Base-by-base conservation (phyloP, 331 rosid species). In the Quercus lobata region DNA sequence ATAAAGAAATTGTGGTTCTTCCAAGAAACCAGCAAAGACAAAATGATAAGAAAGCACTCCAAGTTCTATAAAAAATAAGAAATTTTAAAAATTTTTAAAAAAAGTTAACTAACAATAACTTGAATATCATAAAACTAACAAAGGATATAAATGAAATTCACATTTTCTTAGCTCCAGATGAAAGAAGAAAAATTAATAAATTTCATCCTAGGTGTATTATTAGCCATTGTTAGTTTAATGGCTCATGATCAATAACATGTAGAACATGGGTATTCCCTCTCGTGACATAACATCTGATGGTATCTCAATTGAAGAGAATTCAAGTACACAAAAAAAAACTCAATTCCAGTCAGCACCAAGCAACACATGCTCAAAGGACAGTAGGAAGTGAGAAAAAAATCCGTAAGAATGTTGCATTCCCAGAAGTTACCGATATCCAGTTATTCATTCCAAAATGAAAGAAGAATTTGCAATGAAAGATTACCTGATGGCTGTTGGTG, bases 401-500 rank as follows among this genome's bases (percentile, higher is more conserved):
- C 69, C 25, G 15, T 53, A 35, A 24, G 10, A 16, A 30, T 73
- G 44, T 56, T 22, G 35, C 32, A 58, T 21, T 75, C 52, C 58
- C 76, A 5, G 57, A 73, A 57, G 74, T 32, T 56, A 30, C 25
- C 65, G 65, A 75, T 34, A 41, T 19, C 54, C n/a, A 25, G 76
- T 75, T 62, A 69, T 71, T 75, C 32, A 58, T 61, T 77, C 76
- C 73, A 76, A 27, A 71, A 37, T 52, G 76, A 69, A 46, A 58
- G 76, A 76, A 76, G 7, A 81, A 72, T 55, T 60, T 78, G 49
- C 35, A 8, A 24, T 57, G 61, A 76, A 70, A 75, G 75, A 63
- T 65, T 85, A 94, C 97, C 98, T 93, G 96, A 89, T 93, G 99
- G 84, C 73, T 82, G 86, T 86, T 90, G 53, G 97, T 93, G 72